Evolutionary conservation across 1,139 yeast genomes (phyloP), one percentile per base, ranked within the genome.

Genomic region (Magnusiomyces tetraspermus): DNA sequence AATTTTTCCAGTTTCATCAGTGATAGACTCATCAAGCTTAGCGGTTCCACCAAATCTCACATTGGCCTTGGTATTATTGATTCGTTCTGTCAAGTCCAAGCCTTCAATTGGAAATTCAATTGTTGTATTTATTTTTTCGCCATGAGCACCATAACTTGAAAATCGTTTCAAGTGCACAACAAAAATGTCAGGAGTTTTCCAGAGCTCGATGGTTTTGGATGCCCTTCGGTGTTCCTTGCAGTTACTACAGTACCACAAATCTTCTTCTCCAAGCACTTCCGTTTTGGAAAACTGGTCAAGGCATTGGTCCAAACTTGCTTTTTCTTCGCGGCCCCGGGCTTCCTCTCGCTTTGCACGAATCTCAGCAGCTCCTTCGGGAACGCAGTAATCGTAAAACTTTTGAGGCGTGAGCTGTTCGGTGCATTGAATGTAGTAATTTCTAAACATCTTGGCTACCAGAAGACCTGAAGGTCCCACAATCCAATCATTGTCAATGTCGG

Each of bases 161-260:
- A 92, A 92, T 60, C 98, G 74, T 67, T 92, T 92, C 65, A 92
- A 75, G 65, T 92, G 98, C 51, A 92, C 83, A 0, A 95, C 83
- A 57, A 92, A 73, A 41, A 92, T 81, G 63, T 92, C 97, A 0
- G 97, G 97, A 0, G 87, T 82, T 19, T 82, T 78, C 97, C 97
- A 92, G 31, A 92, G 72, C 67, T 89, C 95, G 55, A 92, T 85
- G 42, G 89, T 84, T 63, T 92, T 92, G 3, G 95, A 83, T 0
- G 97, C 97, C 59, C 87, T 89, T 54, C 89, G 79, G 62, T 88
- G 95, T 51, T 86, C 94, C 62, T 85, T 81, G 71, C 98, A 92
- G 26, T 74, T 71, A 1, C 97, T 95, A 67, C 98, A 92, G 63
- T 83, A 89, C 98, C 98, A 92, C 51, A 89, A 75, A 67, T 92